Conservation (phyloP, 163 green algal species). For the Scenedesmus sp. region DNA sequence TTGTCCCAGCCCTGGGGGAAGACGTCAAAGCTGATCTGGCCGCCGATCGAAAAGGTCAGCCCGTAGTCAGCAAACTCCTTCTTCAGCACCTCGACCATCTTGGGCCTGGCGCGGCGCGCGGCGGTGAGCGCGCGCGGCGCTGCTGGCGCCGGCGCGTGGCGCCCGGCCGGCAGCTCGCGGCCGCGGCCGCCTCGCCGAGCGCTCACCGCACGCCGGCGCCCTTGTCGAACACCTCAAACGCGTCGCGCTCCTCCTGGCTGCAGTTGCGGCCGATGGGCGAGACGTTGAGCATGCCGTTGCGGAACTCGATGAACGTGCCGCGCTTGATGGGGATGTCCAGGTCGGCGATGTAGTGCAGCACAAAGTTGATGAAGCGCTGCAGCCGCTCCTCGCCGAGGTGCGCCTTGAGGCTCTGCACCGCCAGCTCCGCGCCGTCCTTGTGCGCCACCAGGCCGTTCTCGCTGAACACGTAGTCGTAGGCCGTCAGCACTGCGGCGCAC, state of each 20-base stretch:
- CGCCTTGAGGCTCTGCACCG: conserved; percentile 82
- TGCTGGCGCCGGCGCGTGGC: not conserved
- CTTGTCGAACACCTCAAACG: conserved; percentile 95
- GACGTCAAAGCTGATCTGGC: conserved; percentile 99
- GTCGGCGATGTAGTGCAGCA: conserved; percentile 95
- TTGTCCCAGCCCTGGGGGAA: conserved; percentile 99
- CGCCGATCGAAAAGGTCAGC: conserved; percentile 96
- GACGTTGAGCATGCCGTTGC: conserved; percentile 99
- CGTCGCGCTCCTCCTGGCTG: conserved; percentile 96
- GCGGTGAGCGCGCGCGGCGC: too few relatives aligned
- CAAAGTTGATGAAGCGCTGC: conserved; percentile 98
- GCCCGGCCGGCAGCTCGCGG: too few relatives aligned
- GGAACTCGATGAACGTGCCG: conserved; percentile 99
- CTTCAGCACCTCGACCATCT: conserved; percentile 86
- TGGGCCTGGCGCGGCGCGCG: conserved; percentile 66
- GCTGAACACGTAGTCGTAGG: conserved; percentile 96
- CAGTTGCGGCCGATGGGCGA: conserved; percentile 98
- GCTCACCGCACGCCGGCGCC: conserved; percentile 70
- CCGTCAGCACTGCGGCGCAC: conserved; percentile 62
- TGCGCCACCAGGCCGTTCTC: conserved; percentile 98
- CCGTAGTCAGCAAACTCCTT: conserved; percentile 90
- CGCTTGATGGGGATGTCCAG: conserved; percentile 99
- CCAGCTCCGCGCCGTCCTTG: conserved; percentile 86
- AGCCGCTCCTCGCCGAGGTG: conserved; percentile 95
- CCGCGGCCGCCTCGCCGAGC: too few relatives aligned